Conservation (phyloP, 2,329 filamentous ascomycete species). For the Colletotrichum sp. region DNA sequence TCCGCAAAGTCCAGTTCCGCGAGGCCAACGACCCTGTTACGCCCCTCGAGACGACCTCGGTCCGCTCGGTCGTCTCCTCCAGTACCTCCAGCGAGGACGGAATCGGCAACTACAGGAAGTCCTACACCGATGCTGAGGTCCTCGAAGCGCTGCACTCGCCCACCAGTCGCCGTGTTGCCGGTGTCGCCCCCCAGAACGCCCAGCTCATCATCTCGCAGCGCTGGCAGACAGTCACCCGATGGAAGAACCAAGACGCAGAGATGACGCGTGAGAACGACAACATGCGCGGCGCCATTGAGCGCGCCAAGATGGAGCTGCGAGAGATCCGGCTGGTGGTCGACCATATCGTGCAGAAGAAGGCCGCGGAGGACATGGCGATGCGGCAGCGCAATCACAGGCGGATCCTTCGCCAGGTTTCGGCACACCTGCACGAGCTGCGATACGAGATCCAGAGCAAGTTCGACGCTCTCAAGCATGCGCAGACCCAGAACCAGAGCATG, state of each 20-base stretch:
- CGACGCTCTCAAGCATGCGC: conserved; percentile 18
- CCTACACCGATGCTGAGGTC: conserved; percentile 23
- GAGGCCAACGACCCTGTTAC: background rate
- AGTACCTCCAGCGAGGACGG: background rate
- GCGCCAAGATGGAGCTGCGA: conserved; percentile 4
- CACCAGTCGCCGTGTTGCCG: conserved; percentile 24
- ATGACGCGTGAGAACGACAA: conserved; percentile 3
- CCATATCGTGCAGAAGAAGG: conserved; percentile 19
- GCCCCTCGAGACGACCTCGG: conserved; percentile 5
- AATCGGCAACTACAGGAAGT: background rate
- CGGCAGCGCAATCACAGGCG: conserved; percentile 22
- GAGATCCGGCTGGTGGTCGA: conserved; percentile 18
- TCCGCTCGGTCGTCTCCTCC: background rate
- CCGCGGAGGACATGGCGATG: conserved; percentile 9
- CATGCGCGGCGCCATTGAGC: background rate
- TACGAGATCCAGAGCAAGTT: conserved; percentile 21
- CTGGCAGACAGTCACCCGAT: conserved; percentile 16
- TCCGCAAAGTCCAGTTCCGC: conserved; percentile 12
- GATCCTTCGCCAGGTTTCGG: conserved; percentile 30
- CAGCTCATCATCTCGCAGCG: conserved; percentile 23
- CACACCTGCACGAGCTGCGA: conserved; percentile 27
- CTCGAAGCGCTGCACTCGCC: conserved; percentile 24
- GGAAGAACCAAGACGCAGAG: background rate
- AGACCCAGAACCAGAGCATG: conserved; percentile 10
- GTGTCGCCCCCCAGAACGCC: conserved; percentile 22